Evolutionary conservation across 345 rosid species (phyloP).

Genomic region (Streptanthus diversifolius): DNA sequence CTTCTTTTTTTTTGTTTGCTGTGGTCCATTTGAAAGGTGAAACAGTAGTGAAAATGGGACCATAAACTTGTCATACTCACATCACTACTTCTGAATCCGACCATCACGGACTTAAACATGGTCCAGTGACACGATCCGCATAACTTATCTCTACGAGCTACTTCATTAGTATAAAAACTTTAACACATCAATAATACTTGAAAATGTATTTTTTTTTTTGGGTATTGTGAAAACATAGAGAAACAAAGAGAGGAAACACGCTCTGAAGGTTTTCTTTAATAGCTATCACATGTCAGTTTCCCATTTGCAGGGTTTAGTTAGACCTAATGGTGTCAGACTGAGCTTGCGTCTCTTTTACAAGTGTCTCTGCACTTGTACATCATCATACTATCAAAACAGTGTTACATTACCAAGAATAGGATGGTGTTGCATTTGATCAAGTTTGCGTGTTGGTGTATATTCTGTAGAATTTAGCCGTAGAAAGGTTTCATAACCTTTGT

Average conservation of each 20-base stretch:
- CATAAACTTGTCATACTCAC: constrained; percentile 28
- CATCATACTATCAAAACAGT: neutral
- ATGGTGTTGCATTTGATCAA: neutral
- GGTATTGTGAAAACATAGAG: neutral
- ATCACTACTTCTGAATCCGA: constrained; percentile 32
- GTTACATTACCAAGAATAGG: neutral
- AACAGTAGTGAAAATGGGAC: constrained; percentile 29
- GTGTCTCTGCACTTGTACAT: constrained; percentile 5
- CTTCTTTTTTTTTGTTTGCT: neutral
- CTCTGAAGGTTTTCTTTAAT: neutral
- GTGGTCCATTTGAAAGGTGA: constrained; percentile 34
- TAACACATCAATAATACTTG: neutral
- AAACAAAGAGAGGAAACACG: neutral
- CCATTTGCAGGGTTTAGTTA: neutral
- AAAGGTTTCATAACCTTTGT: neutral
- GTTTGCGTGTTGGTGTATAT: neutral
- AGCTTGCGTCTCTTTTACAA: neutral
- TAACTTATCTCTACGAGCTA: constrained; percentile 16
- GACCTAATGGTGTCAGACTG: constrained; percentile 17
- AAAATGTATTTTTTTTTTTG: neutral
- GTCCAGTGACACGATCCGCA: constrained; percentile 17
- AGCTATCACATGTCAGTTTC: neutral
- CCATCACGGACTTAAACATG: constrained; percentile 34
- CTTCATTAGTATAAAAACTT: neutral
- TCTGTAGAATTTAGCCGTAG: neutral